Base-by-base conservation (phyloP, 2,329 filamentous ascomycete genomes). In the Corniculantispora saksenae region DNA sequence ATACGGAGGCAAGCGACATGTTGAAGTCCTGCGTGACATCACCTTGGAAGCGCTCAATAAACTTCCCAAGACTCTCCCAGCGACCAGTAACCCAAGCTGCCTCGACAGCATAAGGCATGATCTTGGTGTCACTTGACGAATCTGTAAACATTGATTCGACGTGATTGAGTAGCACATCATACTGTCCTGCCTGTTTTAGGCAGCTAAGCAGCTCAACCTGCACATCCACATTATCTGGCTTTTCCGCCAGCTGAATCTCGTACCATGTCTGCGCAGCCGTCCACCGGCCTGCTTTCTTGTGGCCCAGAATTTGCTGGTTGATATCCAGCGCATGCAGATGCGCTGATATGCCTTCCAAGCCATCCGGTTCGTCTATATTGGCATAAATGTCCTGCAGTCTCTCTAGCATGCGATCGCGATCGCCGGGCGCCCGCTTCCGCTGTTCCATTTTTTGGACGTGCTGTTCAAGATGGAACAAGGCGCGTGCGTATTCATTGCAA, bases 251-350 rank as follows among this genome's bases (percentile, higher is more conserved):
- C 68, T 94, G 90, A 69, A 97, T 89, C 75, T 99, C 94, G 76
- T 97, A 98, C 95, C 96, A 99, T 68, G 92, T 97, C 78, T 98
- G 95, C 27, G 94, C 95, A 60, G 94, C 92, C 19, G 92, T 90
- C 94, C 95, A 99, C 67, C 94, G 85, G 4, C 95, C 95, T 23
- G 94, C 92, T 76, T 97, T 98, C 65, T 91, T 88, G 78, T 99
- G 93, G 71, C 96, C 93, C 63, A 97, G 83, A 38, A 97, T 91
- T 74, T 98, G 94, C 74, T 97, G 94, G 66, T 97, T 91, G 58
- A 97, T 90, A 69, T 96, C 92, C n/a, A 98, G 81, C 13, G 93
- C 88, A 66, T 91, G 90, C 3, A 98, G 82, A 74, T 95, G 91
- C 23, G 93, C 89, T 1, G 94, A 97, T 67, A 99, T 94, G 3